Evolutionary conservation across 495 filamentous ascomycete species (phyloP), one percentile per base, ranked within the genome.

Genomic region (Aspergillus sclerotioniger): DNA sequence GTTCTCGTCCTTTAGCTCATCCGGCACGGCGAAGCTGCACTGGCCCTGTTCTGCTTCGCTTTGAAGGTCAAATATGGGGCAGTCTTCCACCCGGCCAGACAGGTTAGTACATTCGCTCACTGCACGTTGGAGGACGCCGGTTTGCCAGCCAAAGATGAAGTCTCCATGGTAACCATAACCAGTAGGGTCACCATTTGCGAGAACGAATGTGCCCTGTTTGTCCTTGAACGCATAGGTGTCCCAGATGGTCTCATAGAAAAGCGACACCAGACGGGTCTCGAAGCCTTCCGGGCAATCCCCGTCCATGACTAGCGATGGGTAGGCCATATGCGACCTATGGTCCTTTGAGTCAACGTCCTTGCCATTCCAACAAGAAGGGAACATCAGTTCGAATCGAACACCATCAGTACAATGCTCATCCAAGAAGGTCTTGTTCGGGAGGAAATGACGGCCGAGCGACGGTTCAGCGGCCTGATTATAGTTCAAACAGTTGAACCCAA

Each of bases 401-500:
- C 92, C 92, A 61, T 94, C 82, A 0, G 66, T 65, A 67, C 92
- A 96, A 64, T 92, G 82, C 39, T 74, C 78, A 64, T 96, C 90
- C 29, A 95, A 77, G 61, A 79, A 94, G 1, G 71, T 71, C 79
- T 96, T 94, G 54, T 88, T 82, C 0, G 93, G 92, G 63, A 98
- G 46, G 64, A 81, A 85, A 67, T 94, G 90, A 45, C 92, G 89
- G 51, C 80, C 85, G n/a, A 96, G 75, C 15, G 90, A 85, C 0
- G 80, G 76, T 66, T 96, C 91, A 17, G 86, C 63, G 0, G 68
- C 59, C 0, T 53, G 35, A 19, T 63, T 54, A 64, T 95, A 95
- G 80, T 96, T 82, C 50, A 98, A 71, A 70, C 93, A 98, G 76
- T 96, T 96, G 80, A 93, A 96, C 3, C 93, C 93, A 29, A 96